Base-by-base conservation (phyloP, 331 rosid species). In the Pyrus hybrid region DNA sequence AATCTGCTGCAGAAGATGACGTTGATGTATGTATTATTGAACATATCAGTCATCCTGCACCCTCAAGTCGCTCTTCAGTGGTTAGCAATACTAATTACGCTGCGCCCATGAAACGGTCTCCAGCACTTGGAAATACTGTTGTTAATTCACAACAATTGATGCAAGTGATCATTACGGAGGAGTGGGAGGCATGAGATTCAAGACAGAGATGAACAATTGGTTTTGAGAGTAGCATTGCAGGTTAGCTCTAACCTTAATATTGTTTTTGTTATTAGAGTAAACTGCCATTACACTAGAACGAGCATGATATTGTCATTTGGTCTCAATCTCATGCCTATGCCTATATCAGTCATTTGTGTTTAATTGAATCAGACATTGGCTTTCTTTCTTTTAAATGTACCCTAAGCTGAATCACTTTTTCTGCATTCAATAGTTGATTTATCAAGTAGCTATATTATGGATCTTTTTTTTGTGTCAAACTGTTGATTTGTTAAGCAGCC, bases 41-140 rank as follows among this genome's bases (percentile, higher is more conserved):
- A 96, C 85, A 88, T 83, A 84, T 85, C 71, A 88, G 97, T 82
- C 91, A 91, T 75, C 96, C 94, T 30, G 97, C 86, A 54, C 98
- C 96, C 1, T 47, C 30, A 65, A 87, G 67, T 72, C 85, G 63
- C 68, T 73, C 82, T 68, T 71, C 75, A 49, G 76, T 76, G 76
- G 67, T 64, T 77, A 29, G 62, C 63, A 28, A 88, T 83, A 83
- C 84, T 69, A 81, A 91, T 79, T 91, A 91, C 63, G 91, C 90
- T 20, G 96, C 81, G 23, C 88, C 91, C 2, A 29, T 45, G 68
- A 84, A 72, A 70, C 79, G 13, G 54, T 73, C 85, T 75, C 78
- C 71, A 51, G 80, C 79, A 64, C 53, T 65, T 68, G 82, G 78
- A 73, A 89, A 79, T 75, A 82, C 86, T n/a, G 75, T 75, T 63